phyloP scores from a whole-genome alignment of 805 yeast species.

The Metschnikowia chrysomelidarum region DNA sequence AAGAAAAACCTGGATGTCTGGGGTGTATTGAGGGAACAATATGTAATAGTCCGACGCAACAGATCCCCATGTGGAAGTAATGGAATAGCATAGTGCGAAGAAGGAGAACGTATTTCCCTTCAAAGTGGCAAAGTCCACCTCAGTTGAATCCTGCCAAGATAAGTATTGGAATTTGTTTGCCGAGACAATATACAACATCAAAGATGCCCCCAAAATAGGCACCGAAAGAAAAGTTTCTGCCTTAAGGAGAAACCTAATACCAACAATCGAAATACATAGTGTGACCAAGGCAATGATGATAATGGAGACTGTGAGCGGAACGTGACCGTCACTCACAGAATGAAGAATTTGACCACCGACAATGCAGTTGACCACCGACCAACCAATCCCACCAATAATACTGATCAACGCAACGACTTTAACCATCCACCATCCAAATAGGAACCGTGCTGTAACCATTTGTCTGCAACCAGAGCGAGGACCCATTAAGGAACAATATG shows the following conservation, averaged over 20 bases:
- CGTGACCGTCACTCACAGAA: conserved; percentile 10
- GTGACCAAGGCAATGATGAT: conserved; percentile 26
- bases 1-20: conserved; percentile 24
- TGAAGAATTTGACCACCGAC: conserved; percentile 36
- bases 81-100: conserved; percentile 35
- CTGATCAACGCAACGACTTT: conserved; percentile 30
- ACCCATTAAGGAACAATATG: conserved; percentile 39
- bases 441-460: conserved; percentile 35
- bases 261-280: conserved; percentile 31
- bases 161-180: conserved; percentile 9
- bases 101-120: conserved; percentile 36
- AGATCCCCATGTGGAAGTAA: conserved; percentile 37
- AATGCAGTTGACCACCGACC: conserved; percentile 40
- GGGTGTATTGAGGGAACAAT: conserved; percentile 30
- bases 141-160: conserved; percentile 6
- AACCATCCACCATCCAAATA: conserved; percentile 38
- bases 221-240: conserved; percentile 30
- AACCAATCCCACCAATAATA: conserved; percentile 34
- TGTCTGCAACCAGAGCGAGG: conserved; percentile 39
- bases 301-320: conserved; percentile 12
- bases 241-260: conserved; percentile 29
- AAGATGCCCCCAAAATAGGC: conserved; percentile 29
- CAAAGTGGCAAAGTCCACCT: conserved; percentile 14
- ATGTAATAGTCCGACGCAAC: conserved; percentile 36
- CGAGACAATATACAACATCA: conserved; percentile 27